Evolutionary conservation across 2,329 filamentous ascomycete species (phyloP), one percentile per base, ranked within the genome.

Genomic region (Dothistroma septosporum): DNA sequence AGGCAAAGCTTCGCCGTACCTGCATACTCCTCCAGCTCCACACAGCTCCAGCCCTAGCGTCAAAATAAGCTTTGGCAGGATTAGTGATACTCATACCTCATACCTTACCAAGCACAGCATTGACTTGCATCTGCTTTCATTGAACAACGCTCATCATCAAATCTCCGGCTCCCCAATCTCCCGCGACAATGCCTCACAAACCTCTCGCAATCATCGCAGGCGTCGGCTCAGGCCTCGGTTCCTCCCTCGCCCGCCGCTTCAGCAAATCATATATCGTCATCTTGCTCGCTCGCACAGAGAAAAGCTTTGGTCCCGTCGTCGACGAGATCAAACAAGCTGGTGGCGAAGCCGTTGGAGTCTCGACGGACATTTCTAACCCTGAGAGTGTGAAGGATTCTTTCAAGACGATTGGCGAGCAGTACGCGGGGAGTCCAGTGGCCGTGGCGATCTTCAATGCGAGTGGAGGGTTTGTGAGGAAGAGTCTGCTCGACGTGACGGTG

Each of bases 391-490:
- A 79, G 52, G 74, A 76, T 1, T 87, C 87, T 0, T 85, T 91
- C 58, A 77, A 84, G 19, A 73, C 78, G 41, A 86, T 90, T 68
- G 76, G 81, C 64, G 77, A 82, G 62, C 80, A 87, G 64, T 80
- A 88, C 47, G 79, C 82, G 0, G 78, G 76, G 1, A 78, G 54
- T n/a, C 59, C 60, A 28, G 64, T 65, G 28, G 70, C 70, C 1
- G 88, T 87, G 0, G 88, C 87, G 2, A 75, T 91, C 19, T 91
- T 85, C 77, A 91, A 91, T 65, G 87, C 86, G 31, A 81, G 79
- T 48, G 83, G 83, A 0, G 74, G 76, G 2, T 84, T 85, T 59
- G 72, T 79, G 24, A 76, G 82, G 49, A 85, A 86, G 70, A 80
- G 83, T 0, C 82, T 88, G 62, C 74, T 87, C 2, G 85, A 86